phyloP scores from a whole-genome alignment of 2,329 filamentous ascomycete species.

The Blastomyces gilchristii region DNA sequence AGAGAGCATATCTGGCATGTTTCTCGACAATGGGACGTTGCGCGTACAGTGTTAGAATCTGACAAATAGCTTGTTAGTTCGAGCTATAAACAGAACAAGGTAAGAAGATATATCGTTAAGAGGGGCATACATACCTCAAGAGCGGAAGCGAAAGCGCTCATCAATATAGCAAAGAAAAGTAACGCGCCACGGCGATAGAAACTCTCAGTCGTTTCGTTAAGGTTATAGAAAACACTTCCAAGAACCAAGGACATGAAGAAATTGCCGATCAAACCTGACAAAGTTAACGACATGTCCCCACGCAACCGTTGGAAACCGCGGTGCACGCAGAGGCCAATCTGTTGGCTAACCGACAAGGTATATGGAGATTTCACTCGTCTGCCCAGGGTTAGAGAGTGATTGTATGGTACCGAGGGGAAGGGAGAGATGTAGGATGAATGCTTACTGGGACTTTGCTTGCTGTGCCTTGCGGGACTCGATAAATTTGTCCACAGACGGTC shows the following conservation, averaged over 20 bases:
- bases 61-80: constrained; percentile 16
- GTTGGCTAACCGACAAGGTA: constrained; percentile 65
- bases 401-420: background rate
- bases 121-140: constrained; percentile 49
- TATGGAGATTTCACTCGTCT: constrained; percentile 63
- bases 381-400: constrained; percentile 3
- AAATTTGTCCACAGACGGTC: constrained; percentile 8
- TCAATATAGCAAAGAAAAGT: constrained; percentile 76
- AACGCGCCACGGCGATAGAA: constrained; percentile 72
- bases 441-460: constrained; percentile 33
- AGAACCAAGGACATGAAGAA: constrained; percentile 67
- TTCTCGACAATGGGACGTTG: constrained; percentile 91
- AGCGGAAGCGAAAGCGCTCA: constrained; percentile 73
- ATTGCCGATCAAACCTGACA: constrained; percentile 58
- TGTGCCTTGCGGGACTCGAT: constrained; percentile 30
- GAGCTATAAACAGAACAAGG: constrained; percentile 14
- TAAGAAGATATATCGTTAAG: constrained; percentile 16
- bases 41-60: constrained; percentile 74
- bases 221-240: constrained; percentile 69
- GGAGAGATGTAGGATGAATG: background rate
- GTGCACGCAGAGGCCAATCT: constrained; percentile 67
- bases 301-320: constrained; percentile 67
- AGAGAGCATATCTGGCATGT: constrained; percentile 73
- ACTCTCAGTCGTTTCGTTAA: constrained; percentile 51
- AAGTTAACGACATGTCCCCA: constrained; percentile 63